Evolutionary conservation across 768 basidiomycete species (phyloP), one percentile per base, ranked within the genome.

Genomic region (Cystofilobasidium macerans): DNA sequence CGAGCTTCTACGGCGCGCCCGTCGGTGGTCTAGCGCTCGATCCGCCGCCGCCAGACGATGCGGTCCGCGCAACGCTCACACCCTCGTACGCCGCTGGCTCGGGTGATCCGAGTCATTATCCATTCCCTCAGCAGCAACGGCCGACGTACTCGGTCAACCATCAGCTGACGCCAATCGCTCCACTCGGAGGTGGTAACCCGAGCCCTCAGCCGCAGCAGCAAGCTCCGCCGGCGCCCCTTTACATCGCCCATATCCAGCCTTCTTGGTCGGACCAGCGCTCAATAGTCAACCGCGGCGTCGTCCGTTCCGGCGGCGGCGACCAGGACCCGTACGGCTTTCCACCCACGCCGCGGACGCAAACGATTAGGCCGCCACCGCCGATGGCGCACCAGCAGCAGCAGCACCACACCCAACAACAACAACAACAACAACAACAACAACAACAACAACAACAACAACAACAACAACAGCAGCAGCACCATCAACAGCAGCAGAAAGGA

Each of bases 311-410:
- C 3, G 51, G 51, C 5, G 51, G 26, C 28, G n/a, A 28, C 7
- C 28, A 54, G 30, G 51, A 54, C 51, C 51, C 51, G 26, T 54
- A 54, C 51, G 51, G 51, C 18, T 54, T 54, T 7, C 51, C 51
- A 8, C 7, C 51, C 2, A 9, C 51, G 3, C 5, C 30, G 51
- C 20, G 28, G 28, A 26, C 20, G 7, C 38, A 40, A 20, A 13
- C 14, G 42, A 42, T 42, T 13, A 20, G 7, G 9, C 42, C 42
- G 42, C 42, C 42, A 38, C 42, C 42, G 42, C 42, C 42, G 14
- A 38, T 38, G 42, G 14, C 42, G 16, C 42, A 16, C 22, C 42
- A 42, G 42, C 42, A 42, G 9, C 42, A 42, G 7, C 42, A 16
- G 42, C 7, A 5, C 48, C 24, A 11, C n/a, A n/a, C 4, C 24